Evolutionary conservation across 495 filamentous ascomycete species (phyloP), one percentile per base, ranked within the genome.

Genomic region (Friedmanniomyces endolithicus): DNA sequence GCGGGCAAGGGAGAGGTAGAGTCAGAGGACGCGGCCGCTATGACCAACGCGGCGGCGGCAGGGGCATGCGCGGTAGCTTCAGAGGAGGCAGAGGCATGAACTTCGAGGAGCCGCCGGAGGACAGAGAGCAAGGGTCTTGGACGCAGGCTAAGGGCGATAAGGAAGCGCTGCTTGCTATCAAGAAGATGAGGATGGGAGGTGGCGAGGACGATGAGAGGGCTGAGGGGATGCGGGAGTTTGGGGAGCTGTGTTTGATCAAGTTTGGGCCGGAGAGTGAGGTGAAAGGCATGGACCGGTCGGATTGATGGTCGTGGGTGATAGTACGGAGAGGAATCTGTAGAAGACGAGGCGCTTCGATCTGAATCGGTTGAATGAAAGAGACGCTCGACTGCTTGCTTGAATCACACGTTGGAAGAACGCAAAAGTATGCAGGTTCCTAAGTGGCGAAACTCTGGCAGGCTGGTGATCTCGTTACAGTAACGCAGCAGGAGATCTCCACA

Each of bases 1-100:
- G 33, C 17, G 40, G 23, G 14, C 43, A 47, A 16, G 37, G 46
- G 14, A 75, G 75, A 25, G 77, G 74, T 9, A 75, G 76, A 0
- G 78, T 78, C 9, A 78, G 75, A 50, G 79, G 79, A 22, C 75
- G 71, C 59, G 69, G 75, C 64, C 17, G 17, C 37, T 16, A 41
- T 41, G 14, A 41, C 55, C 16, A 41, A 2, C 37, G 37, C 16
- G 37, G 37, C 17, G 37, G 37, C 37, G 37, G 37, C 2, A 34
- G 35, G 74, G 73, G 47, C 70, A 14, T 41, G 37, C 12, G 37
- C 12, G 37, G 37, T 14, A 19, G 37, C 37, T 14, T 31, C 75
- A 68, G 60, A 35, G 67, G 69, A 24, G 76, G 75, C 31, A 79
- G 74, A 75, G 74, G 31, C 68, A 56, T 27, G 59, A 55, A 57